Conservation (phyloP, 257 asterid genomes). For the Prunella vulgaris region DNA sequence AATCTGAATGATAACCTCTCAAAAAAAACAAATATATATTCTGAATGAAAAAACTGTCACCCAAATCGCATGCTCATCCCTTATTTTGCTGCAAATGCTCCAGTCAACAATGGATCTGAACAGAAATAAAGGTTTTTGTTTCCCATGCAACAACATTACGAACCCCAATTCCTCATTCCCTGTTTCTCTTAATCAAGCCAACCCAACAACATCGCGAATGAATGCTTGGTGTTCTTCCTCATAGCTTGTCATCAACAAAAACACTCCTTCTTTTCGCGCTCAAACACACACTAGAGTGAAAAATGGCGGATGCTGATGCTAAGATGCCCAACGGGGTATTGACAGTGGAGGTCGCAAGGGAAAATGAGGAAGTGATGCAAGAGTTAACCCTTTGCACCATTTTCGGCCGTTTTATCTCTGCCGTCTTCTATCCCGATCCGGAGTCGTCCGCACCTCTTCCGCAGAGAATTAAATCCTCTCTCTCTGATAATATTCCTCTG, state of each 20-base stretch:
- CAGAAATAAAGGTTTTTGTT: neutral
- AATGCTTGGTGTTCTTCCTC: neutral
- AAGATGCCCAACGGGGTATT: conserved; percentile 29
- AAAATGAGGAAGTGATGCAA: conserved; percentile 8
- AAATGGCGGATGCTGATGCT: conserved; percentile 38
- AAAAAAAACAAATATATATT: no score
- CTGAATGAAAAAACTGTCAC: neutral
- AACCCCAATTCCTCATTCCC: neutral
- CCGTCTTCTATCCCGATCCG: conserved; percentile 44
- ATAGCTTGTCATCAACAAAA: neutral
- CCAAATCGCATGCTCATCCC: neutral
- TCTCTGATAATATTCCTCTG: conserved; percentile 55
- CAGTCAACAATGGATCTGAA: neutral
- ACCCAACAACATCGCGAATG: neutral
- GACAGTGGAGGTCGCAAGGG: conserved; percentile 17
- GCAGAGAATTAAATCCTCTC: conserved; percentile 43
- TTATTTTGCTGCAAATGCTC: neutral
- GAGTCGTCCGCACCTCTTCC: conserved; percentile 29
- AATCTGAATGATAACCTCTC: no score
- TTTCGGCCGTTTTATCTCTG: conserved; percentile 46
- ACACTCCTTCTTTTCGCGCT: neutral
- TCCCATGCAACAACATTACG: neutral
- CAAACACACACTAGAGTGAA: neutral
- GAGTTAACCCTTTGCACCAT: conserved; percentile 47
- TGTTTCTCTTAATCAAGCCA: neutral